A percentile compares a stretch with the other conserved stretches of the same genome.
These are phyloP conservation scores for Durotheca rogersii DNA, from an alignment of 495 filamentous ascomycete genomes.

Conservation along the genomic window DNA sequence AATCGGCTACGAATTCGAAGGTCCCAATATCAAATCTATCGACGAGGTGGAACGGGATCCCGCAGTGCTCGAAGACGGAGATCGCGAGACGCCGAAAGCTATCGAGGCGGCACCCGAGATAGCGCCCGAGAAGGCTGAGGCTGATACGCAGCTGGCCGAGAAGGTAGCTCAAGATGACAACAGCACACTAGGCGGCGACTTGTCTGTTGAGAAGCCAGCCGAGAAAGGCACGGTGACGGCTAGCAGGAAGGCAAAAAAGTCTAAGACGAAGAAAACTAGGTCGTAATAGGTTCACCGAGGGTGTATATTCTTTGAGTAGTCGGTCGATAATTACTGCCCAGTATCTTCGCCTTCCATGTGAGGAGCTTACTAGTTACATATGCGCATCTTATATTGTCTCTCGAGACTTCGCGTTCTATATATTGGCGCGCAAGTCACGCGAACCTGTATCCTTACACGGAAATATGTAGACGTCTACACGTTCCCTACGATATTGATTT, in stretches of 20 bases:
- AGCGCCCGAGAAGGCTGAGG: constrained; percentile 13
- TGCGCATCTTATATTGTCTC: not conserved
- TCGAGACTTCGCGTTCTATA: too few relatives aligned
- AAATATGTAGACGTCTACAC: too few relatives aligned
- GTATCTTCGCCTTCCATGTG: too few relatives aligned
- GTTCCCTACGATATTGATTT: too few relatives aligned
- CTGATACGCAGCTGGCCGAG: constrained; percentile 7
- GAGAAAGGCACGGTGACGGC: constrained; percentile 28
- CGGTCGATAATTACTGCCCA: constrained; percentile 8
- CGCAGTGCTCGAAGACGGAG: constrained; percentile 34
- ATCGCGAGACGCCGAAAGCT: constrained; percentile 41
- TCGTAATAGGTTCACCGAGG: constrained; percentile 18
- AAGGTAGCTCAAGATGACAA: constrained; percentile 13
- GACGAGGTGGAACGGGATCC: constrained; percentile 36
- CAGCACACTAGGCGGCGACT: constrained; percentile 6
- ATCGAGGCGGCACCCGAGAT: constrained; percentile 30
- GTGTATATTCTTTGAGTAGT: constrained; percentile 3
- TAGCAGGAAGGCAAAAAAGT: constrained; percentile 41
- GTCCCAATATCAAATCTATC: constrained; percentile 69
- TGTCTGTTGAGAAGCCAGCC: constrained; percentile 22
- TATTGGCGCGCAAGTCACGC: too few relatives aligned
- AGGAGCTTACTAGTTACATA: too few relatives aligned
- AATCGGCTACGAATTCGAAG: constrained; percentile 81
- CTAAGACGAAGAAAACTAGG: constrained; percentile 37
- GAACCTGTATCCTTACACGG: too few relatives aligned